Base-by-base conservation (phyloP, 768 basidiomycete genomes). In the Tulasnella sp. region DNA sequence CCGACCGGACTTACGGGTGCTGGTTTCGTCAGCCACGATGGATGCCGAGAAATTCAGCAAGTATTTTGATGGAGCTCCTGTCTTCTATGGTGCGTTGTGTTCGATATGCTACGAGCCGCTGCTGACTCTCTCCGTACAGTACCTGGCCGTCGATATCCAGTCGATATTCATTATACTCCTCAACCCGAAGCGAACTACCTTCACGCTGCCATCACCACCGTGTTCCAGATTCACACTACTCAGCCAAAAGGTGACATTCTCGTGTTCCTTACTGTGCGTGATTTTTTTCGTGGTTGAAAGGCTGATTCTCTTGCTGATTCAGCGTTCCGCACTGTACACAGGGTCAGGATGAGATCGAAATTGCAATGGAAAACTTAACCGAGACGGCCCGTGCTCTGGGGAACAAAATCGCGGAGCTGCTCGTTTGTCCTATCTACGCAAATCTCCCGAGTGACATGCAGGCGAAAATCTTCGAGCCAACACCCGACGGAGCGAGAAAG, bases 401-500 rank as follows among this genome's bases (percentile, higher is more conserved):
- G 31, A 98, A 99, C 87, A 98, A 99, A 86, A 93, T 99, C 71
- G 89, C 91, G 8, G 98, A 99, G 83, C 89, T 99, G 68, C 92
- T 99, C 79, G 90, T 99, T 80, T 98, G 96, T 83, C 98, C 98
- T 3, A 99, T 99, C 81, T 99, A 99, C 83, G 98, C 98, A 81
- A 99, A 98, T 84, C 86, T 99, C n/a, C 98, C 98, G 1, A 97
- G 95, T 82, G 98, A 99, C 80, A 97, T 99, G 97, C 98, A 99
- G 84, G 94, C 96, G 48, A 98, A 98, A 87, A 99, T 99, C 79
- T 99, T 99, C 85, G 98, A 99, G 85, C 97, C 98, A 0, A 99
- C 98, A 7, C 98, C 97, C 0, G 93, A 94, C 77, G 96, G 96
- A 27, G 95, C 98, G 39, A 89, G 98, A 79, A 99, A 99, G 86